Evolutionary conservation across 2,329 filamentous ascomycete genomes (phyloP).

Genomic region (Alternaria brassicae): DNA sequence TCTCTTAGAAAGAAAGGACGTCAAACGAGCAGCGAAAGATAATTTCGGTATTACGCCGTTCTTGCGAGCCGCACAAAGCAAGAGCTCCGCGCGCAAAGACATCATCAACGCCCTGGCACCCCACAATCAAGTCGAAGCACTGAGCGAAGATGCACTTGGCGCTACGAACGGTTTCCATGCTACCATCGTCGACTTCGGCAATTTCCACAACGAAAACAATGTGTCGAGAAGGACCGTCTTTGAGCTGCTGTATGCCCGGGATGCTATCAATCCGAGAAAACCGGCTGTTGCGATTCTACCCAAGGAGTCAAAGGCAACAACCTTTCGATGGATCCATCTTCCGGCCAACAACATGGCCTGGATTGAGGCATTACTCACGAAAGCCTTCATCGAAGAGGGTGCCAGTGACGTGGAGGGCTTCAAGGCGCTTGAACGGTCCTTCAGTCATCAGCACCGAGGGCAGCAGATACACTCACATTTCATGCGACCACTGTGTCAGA

Average conservation of each 20-base stretch:
- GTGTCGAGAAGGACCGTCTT: conserved; percentile 43
- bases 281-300: conserved; percentile 49
- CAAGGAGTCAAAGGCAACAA: conserved; percentile 51
- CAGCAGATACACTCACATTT: conserved; percentile 66
- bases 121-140: conserved; percentile 48
- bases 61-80: conserved; percentile 52
- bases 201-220: conserved; percentile 47
- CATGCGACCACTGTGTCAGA: conserved; percentile 67
- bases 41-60: conserved; percentile 55
- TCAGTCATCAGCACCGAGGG: conserved; percentile 68
- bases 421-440: conserved; percentile 67
- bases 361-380: conserved; percentile 69
- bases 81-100: conserved; percentile 41
- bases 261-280: conserved; percentile 43
- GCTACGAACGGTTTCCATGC: conserved; percentile 50
- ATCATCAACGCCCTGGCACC: conserved; percentile 54
- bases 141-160: conserved; percentile 44
- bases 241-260: conserved; percentile 47
- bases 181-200: conserved; percentile 51
- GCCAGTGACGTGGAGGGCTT: conserved; percentile 69
- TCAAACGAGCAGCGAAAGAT: conserved; percentile 51
- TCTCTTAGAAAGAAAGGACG: conserved; percentile 45
- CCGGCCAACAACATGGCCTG: conserved; percentile 64
- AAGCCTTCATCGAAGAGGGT: conserved; percentile 69
- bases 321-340: conserved; percentile 56